Conservation (phyloP, 2,329 filamentous ascomycete species). For the Colletotrichum sp. region DNA sequence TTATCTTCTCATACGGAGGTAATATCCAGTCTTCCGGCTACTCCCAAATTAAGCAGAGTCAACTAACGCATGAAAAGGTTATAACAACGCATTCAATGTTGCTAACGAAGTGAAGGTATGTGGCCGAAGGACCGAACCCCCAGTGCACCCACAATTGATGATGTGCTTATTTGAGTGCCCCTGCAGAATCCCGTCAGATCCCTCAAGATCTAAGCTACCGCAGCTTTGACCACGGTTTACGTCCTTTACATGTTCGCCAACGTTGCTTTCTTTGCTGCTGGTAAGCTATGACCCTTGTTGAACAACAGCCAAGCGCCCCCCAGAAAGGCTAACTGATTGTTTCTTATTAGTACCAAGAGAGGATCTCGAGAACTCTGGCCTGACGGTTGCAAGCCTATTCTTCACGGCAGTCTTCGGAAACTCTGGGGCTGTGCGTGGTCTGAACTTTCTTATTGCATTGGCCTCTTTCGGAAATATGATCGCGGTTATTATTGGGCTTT, state of each 20-base stretch:
- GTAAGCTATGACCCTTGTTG: slow-evolving; percentile 22
- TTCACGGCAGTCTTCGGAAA: slow-evolving; percentile 62
- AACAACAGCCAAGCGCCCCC: background rate
- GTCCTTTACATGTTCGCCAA: slow-evolving; percentile 63
- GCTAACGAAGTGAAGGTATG: slow-evolving; percentile 57
- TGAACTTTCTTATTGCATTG: slow-evolving; percentile 61
- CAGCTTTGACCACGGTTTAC: slow-evolving; percentile 55
- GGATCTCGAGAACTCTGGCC: slow-evolving; percentile 52
- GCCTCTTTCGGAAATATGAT: slow-evolving; percentile 64
- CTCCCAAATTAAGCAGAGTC: accelerated
- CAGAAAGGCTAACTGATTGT: background rate
- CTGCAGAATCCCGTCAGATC: slow-evolving; percentile 59
- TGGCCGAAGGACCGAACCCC: background rate
- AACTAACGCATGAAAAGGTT: slow-evolving; percentile 34
- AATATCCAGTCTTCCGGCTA: background rate
- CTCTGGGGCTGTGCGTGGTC: slow-evolving; percentile 49
- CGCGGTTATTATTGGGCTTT: slow-evolving; percentile 57
- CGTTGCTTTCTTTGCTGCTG: slow-evolving; percentile 61
- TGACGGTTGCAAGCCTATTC: slow-evolving; percentile 61
- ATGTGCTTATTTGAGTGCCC: background rate
- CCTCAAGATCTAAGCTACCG: slow-evolving; percentile 52
- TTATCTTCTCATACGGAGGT: slow-evolving; percentile 27
- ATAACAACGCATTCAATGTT: slow-evolving; percentile 64
- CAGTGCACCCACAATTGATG: background rate
- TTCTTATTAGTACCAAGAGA: slow-evolving; percentile 47